Base-by-base conservation (phyloP, 2,329 filamentous ascomycete genomes). In the Trichoderma sp. region DNA sequence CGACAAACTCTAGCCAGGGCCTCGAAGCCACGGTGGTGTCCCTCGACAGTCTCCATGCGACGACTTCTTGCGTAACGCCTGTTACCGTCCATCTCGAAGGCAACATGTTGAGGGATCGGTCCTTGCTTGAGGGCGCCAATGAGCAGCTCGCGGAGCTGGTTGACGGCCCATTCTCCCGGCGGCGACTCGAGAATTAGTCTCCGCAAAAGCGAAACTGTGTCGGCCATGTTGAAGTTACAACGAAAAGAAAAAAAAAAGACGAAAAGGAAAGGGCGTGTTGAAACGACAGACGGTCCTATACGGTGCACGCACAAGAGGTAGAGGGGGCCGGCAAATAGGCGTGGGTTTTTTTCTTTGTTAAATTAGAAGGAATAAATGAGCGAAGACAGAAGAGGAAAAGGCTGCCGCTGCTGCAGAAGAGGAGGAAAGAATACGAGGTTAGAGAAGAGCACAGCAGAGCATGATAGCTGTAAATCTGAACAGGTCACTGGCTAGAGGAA, bases 71-170 rank as follows among this genome's bases (percentile, higher is more conserved):
- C 96, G 82, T 96, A 99, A 56, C 96, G 91, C 75, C 96, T 85
- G 81, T 99, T 99, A 68, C 96, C 96, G 79, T 99, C 96, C 96
- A 99, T 99, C 74, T 97, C 95, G 77, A 99, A 99, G n/a, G 96
- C 96, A 70, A 99, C 89, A 87, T 99, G 96, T 76, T 93, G 90
- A 11, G 96, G 96, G 67, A 99, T 91, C 2, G 94, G 93, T 0
- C 96, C 96, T 80, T 97, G 95, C 76, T 90, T 90, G 66, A 98
- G 82, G 60, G 94, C 91, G 66, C 93, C 93, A 74, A 99, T 96
- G 71, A 98, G 85, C 61, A 97, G 83, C 78, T 97, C 92, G 72
- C 93, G 89, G 24, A 97, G 81, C 75, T 90, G 89, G 70, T 88
- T 89, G 70, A 96, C 84, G n/a, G 87, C 88, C 90, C 93, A 97